These are phyloP conservation scores for Myxozyma neglecta DNA, from an alignment of 805 yeast genomes.

Conservation along the genomic window DNA sequence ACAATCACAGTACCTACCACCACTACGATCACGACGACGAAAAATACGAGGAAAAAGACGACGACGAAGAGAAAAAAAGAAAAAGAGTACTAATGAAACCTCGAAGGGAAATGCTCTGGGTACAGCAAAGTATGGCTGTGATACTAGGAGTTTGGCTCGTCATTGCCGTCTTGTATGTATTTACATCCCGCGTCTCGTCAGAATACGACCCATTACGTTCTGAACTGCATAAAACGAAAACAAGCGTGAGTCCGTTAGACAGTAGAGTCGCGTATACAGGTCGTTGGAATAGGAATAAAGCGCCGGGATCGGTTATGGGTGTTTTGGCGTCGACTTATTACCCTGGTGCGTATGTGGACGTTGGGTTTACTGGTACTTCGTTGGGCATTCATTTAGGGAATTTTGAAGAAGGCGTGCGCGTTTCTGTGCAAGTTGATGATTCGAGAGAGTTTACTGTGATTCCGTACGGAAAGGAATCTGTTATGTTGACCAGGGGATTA, in stretches of 20 bases:
- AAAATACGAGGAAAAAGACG: background rate
- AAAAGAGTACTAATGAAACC: background rate
- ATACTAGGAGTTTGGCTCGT: constrained; percentile 26
- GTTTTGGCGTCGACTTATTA: constrained; percentile 21
- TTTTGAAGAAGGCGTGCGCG: constrained; percentile 20
- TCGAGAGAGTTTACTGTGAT: constrained; percentile 8
- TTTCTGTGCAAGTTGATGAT: constrained; percentile 17
- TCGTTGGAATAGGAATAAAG: constrained; percentile 30
- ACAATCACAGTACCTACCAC: no score
- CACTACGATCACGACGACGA: background rate
- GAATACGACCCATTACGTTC: constrained; percentile 27
- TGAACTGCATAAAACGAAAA: constrained; percentile 7
- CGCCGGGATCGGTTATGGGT: constrained; percentile 25
- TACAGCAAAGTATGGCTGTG: constrained; percentile 18
- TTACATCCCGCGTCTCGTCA: constrained; percentile 1
- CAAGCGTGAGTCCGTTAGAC: constrained; percentile 16
- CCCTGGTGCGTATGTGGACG: constrained; percentile 25
- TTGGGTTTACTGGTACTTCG: constrained; percentile 30
- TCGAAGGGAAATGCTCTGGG: background rate
- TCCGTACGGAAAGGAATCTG: constrained; percentile 29
- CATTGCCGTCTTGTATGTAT: constrained; percentile 12
- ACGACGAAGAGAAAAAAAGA: background rate
- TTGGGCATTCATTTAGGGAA: constrained; percentile 29
- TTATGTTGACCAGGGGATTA: constrained; percentile 17
- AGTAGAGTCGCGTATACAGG: constrained; percentile 20